Conservation (phyloP, 192 early-diverging fungal species). For the Coemansia sp. region DNA sequence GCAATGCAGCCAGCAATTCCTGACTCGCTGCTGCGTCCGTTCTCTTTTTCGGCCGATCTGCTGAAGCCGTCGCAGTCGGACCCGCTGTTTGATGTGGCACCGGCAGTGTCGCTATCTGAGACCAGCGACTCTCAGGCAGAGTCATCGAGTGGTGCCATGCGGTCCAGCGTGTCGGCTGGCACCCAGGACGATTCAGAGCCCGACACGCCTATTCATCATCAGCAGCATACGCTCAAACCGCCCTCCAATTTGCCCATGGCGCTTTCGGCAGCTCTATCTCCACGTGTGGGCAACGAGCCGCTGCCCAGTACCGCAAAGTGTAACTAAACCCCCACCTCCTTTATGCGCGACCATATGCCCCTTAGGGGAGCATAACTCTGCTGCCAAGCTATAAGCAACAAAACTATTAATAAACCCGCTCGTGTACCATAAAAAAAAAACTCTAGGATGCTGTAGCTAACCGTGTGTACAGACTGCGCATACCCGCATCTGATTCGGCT, state of each 20-base stretch:
- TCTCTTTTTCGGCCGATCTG: slow-evolving; percentile 24
- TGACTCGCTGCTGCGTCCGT: slow-evolving; percentile 33
- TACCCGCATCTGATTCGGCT: slow-evolving; percentile 25
- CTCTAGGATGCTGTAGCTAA: background rate
- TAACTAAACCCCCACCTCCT: slow-evolving; percentile 4
- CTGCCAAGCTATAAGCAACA: background rate
- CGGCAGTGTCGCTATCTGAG: background rate
- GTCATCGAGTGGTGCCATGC: background rate
- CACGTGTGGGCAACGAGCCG: slow-evolving; percentile 15
- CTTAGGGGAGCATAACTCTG: background rate
- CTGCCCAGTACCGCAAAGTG: slow-evolving; percentile 28
- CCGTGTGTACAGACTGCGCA: slow-evolving; percentile 15
- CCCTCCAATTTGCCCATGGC: background rate
- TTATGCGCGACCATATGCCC: too few species aligned
- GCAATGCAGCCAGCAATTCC: slow-evolving; percentile 5
- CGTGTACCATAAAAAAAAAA: slow-evolving; percentile 4
- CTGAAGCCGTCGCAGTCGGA: background rate
- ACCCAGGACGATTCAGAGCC: background rate
- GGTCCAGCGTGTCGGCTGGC: background rate
- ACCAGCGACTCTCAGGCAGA: background rate
- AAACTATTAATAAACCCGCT: background rate
- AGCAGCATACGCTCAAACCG: background rate
- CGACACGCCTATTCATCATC: background rate
- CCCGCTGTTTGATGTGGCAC: background rate
- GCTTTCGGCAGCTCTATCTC: slow-evolving; percentile 12